These are phyloP conservation scores for Nevesoporus exiguus DNA, from an alignment of 768 basidiomycete genomes.

Conservation along the genomic window DNA sequence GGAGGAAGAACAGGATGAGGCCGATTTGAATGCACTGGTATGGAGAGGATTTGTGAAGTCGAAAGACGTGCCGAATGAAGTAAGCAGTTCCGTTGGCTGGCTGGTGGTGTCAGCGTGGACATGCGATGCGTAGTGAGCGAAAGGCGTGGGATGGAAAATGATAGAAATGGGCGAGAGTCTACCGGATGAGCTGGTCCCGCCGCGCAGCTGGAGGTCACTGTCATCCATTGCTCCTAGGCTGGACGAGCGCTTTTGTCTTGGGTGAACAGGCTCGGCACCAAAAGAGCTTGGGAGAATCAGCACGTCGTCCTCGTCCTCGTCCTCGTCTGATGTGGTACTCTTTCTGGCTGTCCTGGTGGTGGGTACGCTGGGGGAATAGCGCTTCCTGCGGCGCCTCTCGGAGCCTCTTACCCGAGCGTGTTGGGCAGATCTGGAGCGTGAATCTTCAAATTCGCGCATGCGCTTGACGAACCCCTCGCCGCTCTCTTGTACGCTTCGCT, in stretches of 20 bases:
- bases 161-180: constrained; percentile 23
- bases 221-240: constrained; percentile 47
- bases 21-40: constrained; percentile 26
- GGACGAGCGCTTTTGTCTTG: constrained; percentile 40
- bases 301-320: constrained; percentile 49
- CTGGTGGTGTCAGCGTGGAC: constrained; percentile 11
- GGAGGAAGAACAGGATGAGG: constrained; percentile 15
- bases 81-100: constrained; percentile 13
- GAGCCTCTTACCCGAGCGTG: constrained; percentile 38
- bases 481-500: constrained; percentile 55
- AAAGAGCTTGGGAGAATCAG: constrained; percentile 45
- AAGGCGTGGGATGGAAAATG: constrained; percentile 18
- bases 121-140: constrained; percentile 11
- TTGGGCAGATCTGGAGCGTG: constrained; percentile 41
- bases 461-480: constrained; percentile 66
- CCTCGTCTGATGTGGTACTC: constrained; percentile 26
- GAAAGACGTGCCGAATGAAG: constrained; percentile 27
- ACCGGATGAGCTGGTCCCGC: constrained; percentile 10
- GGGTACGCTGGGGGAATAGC: constrained; percentile 28
- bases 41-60: constrained; percentile 22
- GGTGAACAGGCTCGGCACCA: constrained; percentile 13
- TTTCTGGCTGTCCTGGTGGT: constrained; percentile 15
- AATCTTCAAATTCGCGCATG: constrained; percentile 70
- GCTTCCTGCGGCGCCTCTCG: constrained; percentile 43
- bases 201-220: constrained; percentile 20